Base-by-base conservation (phyloP, 768 basidiomycete species). In the Suillus bovinus region DNA sequence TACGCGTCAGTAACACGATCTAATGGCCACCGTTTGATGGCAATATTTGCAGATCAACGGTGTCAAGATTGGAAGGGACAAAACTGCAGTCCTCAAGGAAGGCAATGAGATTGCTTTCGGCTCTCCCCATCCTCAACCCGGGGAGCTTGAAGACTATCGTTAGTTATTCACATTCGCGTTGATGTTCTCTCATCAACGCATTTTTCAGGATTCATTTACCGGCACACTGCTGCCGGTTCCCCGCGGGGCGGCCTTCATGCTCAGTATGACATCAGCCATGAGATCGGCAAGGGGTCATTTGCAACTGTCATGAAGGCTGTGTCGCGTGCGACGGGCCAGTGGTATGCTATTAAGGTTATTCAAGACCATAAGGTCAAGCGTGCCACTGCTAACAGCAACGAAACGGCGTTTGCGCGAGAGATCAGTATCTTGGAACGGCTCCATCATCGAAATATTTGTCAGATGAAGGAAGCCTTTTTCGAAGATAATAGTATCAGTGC, bases 61-160 rank as follows among this genome's bases (percentile, higher is more conserved):
- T 41, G 66, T 68, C 41, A 74, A 69, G 69, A 72, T 86, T 62
- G 79, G 75, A 56, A 77, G 64, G 58, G 76, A 73, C 46, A 72
- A 73, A 44, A 71, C 78, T 24, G 75, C 77, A 27, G 70, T 83
- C 49, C 77, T 86, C 63, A 76, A 75, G 61, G 77, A 82, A 38
- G 94, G 95, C 8, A 91, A 92, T 70, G 93, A 95, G 74, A 83
- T 99, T 67, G 88, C 91, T 9, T 90, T 99, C 66, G 96, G 96
- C 9, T 84, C 84, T 14, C 77, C 73, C 14, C 68, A 71, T 20
- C 79, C 80, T 29, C 85, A 82, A 68, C 73, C 71, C 53, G 76
- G 77, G 56, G 81, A 67, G 34, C 78, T 77, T 29, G 91, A 93
- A 68, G 93, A 94, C 70, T 93, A 90, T 70, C 87, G 92, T 90